Conservation (phyloP, 495 filamentous ascomycete species). For the Barbatosphaeria neglecta region DNA sequence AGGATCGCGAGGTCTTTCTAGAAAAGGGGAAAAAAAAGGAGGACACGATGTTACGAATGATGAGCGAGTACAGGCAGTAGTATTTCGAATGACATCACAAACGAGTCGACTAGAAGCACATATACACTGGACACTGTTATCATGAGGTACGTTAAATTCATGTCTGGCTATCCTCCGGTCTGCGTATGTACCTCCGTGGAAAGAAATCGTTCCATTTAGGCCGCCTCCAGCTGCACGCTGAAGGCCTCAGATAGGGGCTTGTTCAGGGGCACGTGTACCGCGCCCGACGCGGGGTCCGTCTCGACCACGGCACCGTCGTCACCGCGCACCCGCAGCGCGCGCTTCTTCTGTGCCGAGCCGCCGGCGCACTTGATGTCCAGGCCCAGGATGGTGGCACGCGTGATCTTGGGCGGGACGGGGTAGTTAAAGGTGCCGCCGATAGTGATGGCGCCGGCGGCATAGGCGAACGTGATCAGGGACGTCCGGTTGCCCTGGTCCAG, state of each 20-base stretch:
- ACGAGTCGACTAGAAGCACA: no score
- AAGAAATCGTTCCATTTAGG: no score
- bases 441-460: conserved; percentile 31
- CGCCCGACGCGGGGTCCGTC: background rate
- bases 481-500: conserved; percentile 33
- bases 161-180: no score
- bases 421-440: conserved; percentile 45
- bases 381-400: conserved; percentile 45
- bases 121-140: no score
- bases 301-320: background rate
- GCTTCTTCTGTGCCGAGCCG: background rate
- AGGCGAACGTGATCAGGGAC: conserved; percentile 44
- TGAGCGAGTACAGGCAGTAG: no score
- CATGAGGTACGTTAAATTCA: no score
- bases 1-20: no score
- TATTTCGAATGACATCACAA: no score
- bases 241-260: conserved; percentile 9
- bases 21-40: no score
- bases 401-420: conserved; percentile 35
- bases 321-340: conserved; percentile 1
- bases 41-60: no score
- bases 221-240: conserved; percentile 6
- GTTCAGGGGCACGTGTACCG: conserved; percentile 6
- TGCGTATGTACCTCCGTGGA: no score
- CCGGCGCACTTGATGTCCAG: conserved; percentile 5